Percentiles rank a stretch among this genome's conserved stretches.
Conservation (phyloP, 257 asterid species). For the Misopates orontium region DNA sequence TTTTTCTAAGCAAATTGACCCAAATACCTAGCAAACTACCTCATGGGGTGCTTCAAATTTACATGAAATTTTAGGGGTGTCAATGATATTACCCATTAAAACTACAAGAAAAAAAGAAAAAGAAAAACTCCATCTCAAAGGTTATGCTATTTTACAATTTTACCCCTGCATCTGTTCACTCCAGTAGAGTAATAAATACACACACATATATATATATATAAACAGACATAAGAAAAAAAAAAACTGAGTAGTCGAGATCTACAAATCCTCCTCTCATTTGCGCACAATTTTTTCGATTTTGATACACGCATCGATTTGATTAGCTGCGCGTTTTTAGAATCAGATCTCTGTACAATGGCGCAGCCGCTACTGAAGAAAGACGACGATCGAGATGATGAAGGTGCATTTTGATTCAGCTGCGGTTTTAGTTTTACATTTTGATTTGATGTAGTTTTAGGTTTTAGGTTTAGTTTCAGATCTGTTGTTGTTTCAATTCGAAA, state of each 20-base stretch:
- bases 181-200: no score
- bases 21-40: no score
- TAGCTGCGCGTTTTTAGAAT: slow-evolving; percentile 15
- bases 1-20: no score
- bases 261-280: slow-evolving; percentile 22
- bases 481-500: slow-evolving; percentile 22
- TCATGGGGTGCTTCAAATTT: no score
- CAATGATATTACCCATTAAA: no score
- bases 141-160: no score
- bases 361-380: slow-evolving; percentile 69
- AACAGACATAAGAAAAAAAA: background rate
- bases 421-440: slow-evolving; percentile 22
- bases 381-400: slow-evolving; percentile 77
- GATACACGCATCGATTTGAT: background rate
- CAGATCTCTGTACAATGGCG: slow-evolving; percentile 67
- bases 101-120: no score
- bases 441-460: slow-evolving; percentile 11
- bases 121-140: no score
- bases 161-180: no score
- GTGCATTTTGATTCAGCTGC: slow-evolving; percentile 28
- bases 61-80: no score
- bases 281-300: background rate
- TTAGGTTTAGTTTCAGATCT: slow-evolving; percentile 41
- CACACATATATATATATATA: background rate
- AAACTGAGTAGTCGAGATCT: slow-evolving; percentile 29